Evolutionary conservation across 495 filamentous ascomycete genomes (phyloP), one percentile per base, ranked within the genome.

Genomic region (Talaromyces ruber): DNA sequence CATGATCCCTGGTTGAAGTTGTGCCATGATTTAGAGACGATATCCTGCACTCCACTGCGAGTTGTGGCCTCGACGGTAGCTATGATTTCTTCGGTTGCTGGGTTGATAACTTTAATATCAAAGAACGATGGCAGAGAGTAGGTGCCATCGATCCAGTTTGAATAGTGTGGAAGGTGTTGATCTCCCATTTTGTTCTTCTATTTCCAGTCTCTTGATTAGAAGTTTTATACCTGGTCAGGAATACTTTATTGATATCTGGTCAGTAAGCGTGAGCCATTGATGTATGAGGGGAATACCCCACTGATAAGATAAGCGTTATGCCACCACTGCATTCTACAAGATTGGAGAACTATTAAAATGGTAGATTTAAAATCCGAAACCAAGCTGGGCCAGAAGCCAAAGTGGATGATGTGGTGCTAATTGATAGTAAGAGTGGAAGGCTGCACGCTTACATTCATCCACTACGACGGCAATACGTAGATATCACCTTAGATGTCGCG

Each of bases 1-100:
- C 86, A 88, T n/a, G 76, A 34, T 39, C 84, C 83, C 1, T 77
- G 74, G 47, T 77, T 72, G 74, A 82, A 88, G 30, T 71, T 72
- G 4, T 58, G n/a, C 32, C 83, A 76, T 26, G 82, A 82, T 45
- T 72, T 64, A 6, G 64, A 34, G 51, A 88, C 68, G 8, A 81
- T 76, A 1, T 67, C 47, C 24, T 79, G 68, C 25, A 86, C 74
- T 47, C 82, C 80, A 22, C 75, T 68, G 4, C 66, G 39, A 0
- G 80, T 78, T 18, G 85, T 83, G 1, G 81, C 70, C 63, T 84
- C 75, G 67, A 79, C 80, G 45, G 79, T 81, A 59, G 64, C 66
- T 25, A 70, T 66, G 60, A 55, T 57, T 9, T 51, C 2, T 62
- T 68, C 54, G 32, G 60, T 67, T 39, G 63, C 64, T 45, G 66